Conservation (phyloP, 768 basidiomycete genomes). For the Tephrocybe sp. region DNA sequence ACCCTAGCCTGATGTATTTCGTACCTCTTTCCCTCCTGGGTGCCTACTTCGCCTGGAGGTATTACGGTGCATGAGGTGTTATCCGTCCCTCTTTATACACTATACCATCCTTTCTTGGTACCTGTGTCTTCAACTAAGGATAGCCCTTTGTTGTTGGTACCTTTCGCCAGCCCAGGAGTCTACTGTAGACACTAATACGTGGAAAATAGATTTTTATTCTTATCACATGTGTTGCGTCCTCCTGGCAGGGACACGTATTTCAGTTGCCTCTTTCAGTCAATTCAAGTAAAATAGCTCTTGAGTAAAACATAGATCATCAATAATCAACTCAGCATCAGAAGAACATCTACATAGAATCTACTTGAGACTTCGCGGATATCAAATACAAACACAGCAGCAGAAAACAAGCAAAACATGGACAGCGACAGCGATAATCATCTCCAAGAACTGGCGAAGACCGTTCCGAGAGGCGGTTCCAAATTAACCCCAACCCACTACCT, state of each 20-base stretch:
- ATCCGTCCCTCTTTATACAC: slow-evolving; percentile 10
- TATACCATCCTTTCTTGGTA: slow-evolving; percentile 13
- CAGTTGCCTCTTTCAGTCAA: background rate
- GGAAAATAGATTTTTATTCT: slow-evolving; percentile 9
- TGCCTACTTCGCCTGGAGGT: slow-evolving; percentile 88
- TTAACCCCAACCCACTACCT: slow-evolving; percentile 38
- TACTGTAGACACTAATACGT: background rate
- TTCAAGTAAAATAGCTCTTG: background rate
- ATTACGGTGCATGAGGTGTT: slow-evolving; percentile 49
- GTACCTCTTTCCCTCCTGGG: slow-evolving; percentile 75
- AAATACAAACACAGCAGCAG: too few relatives aligned
- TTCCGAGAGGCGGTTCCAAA: slow-evolving; percentile 2
- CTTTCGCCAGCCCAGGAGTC: background rate
- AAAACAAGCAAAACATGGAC: background rate
- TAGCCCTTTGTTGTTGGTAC: background rate
- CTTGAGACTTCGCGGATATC: too few relatives aligned
- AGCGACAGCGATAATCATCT: background rate
- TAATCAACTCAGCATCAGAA: background rate
- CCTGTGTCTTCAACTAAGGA: background rate
- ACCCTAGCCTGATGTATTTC: slow-evolving; percentile 73
- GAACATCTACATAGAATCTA: background rate
- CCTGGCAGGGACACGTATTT: background rate
- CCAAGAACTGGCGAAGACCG: background rate
- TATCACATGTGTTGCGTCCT: slow-evolving; percentile 8
- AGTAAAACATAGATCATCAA: background rate